Percentiles rank a stretch among this genome's conserved stretches.
Evolutionary conservation across 352 stramenopile genomes (phyloP).

Genomic region (Blastocystis sp.): DNA sequence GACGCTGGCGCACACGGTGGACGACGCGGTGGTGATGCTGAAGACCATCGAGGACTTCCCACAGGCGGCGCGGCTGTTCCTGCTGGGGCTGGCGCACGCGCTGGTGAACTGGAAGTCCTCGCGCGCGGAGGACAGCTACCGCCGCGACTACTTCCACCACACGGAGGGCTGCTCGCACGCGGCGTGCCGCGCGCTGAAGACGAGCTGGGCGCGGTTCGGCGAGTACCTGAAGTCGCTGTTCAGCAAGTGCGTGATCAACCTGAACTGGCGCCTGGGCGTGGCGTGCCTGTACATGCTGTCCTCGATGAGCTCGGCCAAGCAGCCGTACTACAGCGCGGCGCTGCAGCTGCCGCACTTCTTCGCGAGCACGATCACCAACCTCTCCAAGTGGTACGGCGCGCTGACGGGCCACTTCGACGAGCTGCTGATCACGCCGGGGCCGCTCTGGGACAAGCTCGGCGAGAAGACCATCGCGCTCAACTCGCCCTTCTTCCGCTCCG

Average conservation of each 20-base stretch:
- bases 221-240: conserved; percentile 55
- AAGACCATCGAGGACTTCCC: conserved; percentile 65
- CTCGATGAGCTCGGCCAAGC: conserved; percentile 13
- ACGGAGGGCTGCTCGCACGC: conserved; percentile 19
- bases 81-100: conserved; percentile 30
- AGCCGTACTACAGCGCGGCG: not conserved
- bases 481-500: not conserved
- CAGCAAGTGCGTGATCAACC: conserved; percentile 16
- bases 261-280: conserved; percentile 42
- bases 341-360: conserved; percentile 25
- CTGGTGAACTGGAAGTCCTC: conserved; percentile 21
- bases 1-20: conserved; percentile 17
- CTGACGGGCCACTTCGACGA: not conserved
- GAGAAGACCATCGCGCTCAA: conserved; percentile 19
- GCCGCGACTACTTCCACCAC: conserved; percentile 31
- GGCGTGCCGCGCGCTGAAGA: not conserved
- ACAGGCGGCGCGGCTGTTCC: conserved; percentile 46
- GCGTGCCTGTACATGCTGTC: conserved; percentile 19
- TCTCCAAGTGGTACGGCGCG: conserved; percentile 29
- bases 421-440: conserved; percentile 48
- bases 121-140: conserved; percentile 18
- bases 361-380: not conserved
- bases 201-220: not conserved
- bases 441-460: conserved; percentile 6
- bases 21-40: conserved; percentile 49